phyloP scores from a whole-genome alignment of 2,329 filamentous ascomycete species.

The Aspergillus fumigatiaffinis region DNA sequence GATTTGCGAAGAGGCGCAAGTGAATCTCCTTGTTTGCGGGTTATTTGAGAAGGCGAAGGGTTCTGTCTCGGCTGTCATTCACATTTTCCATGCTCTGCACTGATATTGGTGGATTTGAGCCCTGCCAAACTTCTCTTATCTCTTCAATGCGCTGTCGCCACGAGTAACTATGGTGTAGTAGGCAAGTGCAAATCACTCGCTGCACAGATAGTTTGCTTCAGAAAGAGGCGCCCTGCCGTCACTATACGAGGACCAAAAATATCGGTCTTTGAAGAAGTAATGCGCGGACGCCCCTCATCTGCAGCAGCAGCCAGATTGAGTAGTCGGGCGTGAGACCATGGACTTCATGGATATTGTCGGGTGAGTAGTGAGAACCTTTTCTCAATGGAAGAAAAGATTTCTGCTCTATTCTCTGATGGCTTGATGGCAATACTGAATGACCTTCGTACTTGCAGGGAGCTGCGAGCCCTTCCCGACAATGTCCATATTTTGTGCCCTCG shows the following conservation, averaged over 20 bases:
- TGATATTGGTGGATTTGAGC: background rate
- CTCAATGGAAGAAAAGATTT: background rate
- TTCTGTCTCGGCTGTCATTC: background rate
- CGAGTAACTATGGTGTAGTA: constrained; percentile 14
- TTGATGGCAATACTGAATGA: constrained; percentile 10
- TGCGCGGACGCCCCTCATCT: constrained; percentile 11
- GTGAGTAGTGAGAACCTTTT: constrained; percentile 23
- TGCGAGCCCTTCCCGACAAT: constrained; percentile 43
- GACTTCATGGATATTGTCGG: constrained; percentile 42
- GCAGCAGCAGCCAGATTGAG: constrained; percentile 4
- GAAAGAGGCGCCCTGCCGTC: background rate
- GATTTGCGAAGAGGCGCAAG: background rate
- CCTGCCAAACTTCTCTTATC: constrained; percentile 2
- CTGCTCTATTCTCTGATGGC: background rate
- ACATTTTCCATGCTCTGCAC: background rate
- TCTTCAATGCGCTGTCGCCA: constrained; percentile 1
- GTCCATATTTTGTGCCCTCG: constrained; percentile 68
- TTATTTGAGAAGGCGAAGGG: background rate
- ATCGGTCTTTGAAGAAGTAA: constrained; percentile 11
- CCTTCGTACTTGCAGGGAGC: constrained; percentile 30
- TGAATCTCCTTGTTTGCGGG: background rate
- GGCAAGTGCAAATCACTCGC: background rate
- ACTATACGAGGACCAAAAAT: background rate
- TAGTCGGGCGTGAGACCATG: constrained; percentile 22
- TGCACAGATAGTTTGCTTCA: background rate